Base-by-base conservation (phyloP, 768 basidiomycete species). In the Gymnopilus dilepis region DNA sequence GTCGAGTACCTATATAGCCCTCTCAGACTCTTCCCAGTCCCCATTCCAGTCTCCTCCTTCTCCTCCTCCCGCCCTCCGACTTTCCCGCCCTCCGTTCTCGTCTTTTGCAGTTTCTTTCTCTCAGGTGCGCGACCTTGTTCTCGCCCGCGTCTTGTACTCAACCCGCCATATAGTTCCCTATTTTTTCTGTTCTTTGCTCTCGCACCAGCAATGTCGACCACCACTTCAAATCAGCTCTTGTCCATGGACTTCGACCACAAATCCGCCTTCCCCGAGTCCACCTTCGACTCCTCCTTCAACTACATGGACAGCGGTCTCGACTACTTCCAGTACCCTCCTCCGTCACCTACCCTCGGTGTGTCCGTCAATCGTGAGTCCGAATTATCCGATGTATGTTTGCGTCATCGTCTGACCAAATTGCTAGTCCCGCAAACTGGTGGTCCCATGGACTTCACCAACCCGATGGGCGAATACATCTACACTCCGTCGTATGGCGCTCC, bases 311-410 rank as follows among this genome's bases (percentile, higher is more conserved):
- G 73, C 62, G 76, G 77, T 61, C 77, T 83, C 67, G 83, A 84
- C 61, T 92, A 90, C 73, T 84, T 91, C 66, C 86, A 88, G 75
- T 89, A 89, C 74, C 88, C 88, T 34, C 83, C 86, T 66, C 82
- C 86, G 9, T 80, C 82, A 4, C 78, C 82, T 28, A 69, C 77
- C 42, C 90, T 87, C 62, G 84, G 84, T 73, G 84, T 88, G 53
- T 76, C 86, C 66, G 84, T 91, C 74, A 81, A 84, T 70, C 75
- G 90, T 90, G 72, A 76, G 89, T 86, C 58, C 47, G 38, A 50
- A 55, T 40, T 51, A 22, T 38, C 45, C 59, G 43, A 43, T 26
- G 47, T 21, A 50, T 43, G 48, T 43, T 43, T 58, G 63, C 47
- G 31, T 61, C 63, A 65, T 60, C n/a, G n/a, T n/a, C 61, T 61